Evolutionary conservation across 1,284 basidiomycete species (phyloP), one percentile per base, ranked within the genome.

Genomic region (Heterobasidion occidentale): DNA sequence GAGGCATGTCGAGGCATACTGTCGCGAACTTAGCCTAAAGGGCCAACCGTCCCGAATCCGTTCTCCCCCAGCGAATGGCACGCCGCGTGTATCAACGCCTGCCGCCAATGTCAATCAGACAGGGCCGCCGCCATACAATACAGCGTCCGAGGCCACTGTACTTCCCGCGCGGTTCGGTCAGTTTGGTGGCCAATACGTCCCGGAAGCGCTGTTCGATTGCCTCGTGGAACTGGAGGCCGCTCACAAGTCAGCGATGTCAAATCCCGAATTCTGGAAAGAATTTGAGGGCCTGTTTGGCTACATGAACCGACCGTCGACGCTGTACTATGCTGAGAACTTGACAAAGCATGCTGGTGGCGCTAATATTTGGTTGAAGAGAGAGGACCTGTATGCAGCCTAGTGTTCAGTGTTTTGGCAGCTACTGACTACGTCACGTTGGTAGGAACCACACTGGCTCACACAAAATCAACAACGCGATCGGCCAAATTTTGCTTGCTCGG

Each of bases 181-280:
- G 59, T 99, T 97, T 67, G 97, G 97, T 38, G 97, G 97, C 1
- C 94, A 98, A 65, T 99, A 94, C 71, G 94, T 98, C 5, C 93
- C 97, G 1, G 97, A 99, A 72, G 87, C 94, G 7, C 77, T 99
- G 35, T 88, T 94, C 61, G 94, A 95, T 66, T 94, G 92, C 66
- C 78, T 98, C 48, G 76, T 82, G 34, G 95, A 99, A 75, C 79
- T 99, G 42, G 95, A 98, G 72, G 84, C 84, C 58, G 94, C 92
- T 45, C 95, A 98, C 72, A 86, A 90, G 63, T 74, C 81, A 51
- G 96, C 96, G 9, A 82, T 92, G 67, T 79, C 78, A 19, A 96
- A 99, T 70, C 93, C 95, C 0, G 78, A 79, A 65, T 99, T 99
- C 74, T 92, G 89, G 89, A 86, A 91, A 67, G 97, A 99, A 75